These are phyloP conservation scores for Astraeus odoratus DNA, from an alignment of 768 basidiomycete genomes.

Conservation along the genomic window DNA sequence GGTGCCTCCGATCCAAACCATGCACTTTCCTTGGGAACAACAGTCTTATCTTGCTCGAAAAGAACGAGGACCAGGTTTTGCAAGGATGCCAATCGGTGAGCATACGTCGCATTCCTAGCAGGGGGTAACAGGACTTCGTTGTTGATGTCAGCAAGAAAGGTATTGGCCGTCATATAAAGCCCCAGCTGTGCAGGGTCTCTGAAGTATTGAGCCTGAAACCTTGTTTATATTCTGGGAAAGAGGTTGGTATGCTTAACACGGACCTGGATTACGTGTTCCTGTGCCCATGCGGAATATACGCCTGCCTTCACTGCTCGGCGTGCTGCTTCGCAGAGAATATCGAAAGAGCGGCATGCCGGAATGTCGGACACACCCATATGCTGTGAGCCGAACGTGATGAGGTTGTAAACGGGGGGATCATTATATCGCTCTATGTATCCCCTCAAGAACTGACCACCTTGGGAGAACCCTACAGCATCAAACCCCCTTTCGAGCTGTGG, in stretches of 20 bases:
- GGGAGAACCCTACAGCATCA: slow-evolving; percentile 84
- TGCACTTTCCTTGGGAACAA: slow-evolving; percentile 76
- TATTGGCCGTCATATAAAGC: slow-evolving; percentile 51
- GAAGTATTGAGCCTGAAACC: slow-evolving; percentile 84
- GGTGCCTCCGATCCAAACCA: slow-evolving; percentile 77
- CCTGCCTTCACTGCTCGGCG: slow-evolving; percentile 53
- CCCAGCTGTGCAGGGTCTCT: slow-evolving; percentile 61
- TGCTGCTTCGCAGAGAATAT: slow-evolving; percentile 65
- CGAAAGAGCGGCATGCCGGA: slow-evolving; percentile 54
- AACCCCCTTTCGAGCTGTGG: slow-evolving; percentile 65
- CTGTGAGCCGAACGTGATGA: slow-evolving; percentile 83
- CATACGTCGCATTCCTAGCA: slow-evolving; percentile 53
- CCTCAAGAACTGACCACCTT: slow-evolving; percentile 86
- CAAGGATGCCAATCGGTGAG: slow-evolving; percentile 51
- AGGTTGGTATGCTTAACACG: not conserved
- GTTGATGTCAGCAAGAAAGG: slow-evolving; percentile 72
- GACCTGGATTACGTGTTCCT: slow-evolving; percentile 70
- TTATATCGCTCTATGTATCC: slow-evolving; percentile 77
- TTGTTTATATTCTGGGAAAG: too few relatives aligned
- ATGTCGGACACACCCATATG: slow-evolving; percentile 84
- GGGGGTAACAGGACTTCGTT: slow-evolving; percentile 53
- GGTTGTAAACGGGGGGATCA: slow-evolving; percentile 64
- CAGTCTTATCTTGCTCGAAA: slow-evolving; percentile 68
- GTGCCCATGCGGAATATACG: slow-evolving; percentile 72
- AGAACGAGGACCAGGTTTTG: slow-evolving; percentile 65